phyloP scores from a whole-genome alignment of 1,139 yeast species.

The Petasospora fabianii region DNA sequence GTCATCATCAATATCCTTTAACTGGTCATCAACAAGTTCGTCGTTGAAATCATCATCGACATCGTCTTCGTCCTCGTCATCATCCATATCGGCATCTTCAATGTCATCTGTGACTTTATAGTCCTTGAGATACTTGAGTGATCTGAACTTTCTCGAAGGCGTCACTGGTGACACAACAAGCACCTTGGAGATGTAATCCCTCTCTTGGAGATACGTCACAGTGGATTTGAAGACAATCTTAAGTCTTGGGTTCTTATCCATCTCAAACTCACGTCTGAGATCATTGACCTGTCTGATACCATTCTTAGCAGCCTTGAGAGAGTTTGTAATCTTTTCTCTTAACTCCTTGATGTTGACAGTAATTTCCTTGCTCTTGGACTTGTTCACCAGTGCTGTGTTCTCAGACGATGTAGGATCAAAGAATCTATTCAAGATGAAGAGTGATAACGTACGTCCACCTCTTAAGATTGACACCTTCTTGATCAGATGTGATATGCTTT shows the following conservation, averaged over 20 bases:
- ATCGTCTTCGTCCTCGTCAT: slow-evolving; percentile 30
- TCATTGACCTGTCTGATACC: slow-evolving; percentile 65
- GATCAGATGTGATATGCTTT: slow-evolving; percentile 47
- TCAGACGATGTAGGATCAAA: slow-evolving; percentile 24
- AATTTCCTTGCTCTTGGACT: slow-evolving; percentile 17
- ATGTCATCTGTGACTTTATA: slow-evolving; percentile 27
- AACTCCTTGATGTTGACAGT: slow-evolving; percentile 38
- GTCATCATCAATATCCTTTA: slow-evolving; percentile 23
- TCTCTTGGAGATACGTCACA: slow-evolving; percentile 46
- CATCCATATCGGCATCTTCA: slow-evolving; percentile 24
- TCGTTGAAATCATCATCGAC: slow-evolving; percentile 19
- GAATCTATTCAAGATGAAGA: slow-evolving; percentile 45
- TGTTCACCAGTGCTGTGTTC: slow-evolving; percentile 1
- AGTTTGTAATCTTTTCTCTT: slow-evolving; percentile 44
- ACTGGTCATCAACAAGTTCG: slow-evolving; percentile 24
- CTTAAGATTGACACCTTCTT: slow-evolving; percentile 39
- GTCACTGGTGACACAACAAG: slow-evolving; percentile 50
- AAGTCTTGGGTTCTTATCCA: slow-evolving; percentile 42
- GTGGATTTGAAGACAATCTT: slow-evolving; percentile 51
- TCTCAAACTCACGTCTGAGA: slow-evolving; percentile 57
- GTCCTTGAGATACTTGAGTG: slow-evolving; percentile 59
- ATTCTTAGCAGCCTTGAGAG: slow-evolving; percentile 63
- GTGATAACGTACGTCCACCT: slow-evolving; percentile 47
- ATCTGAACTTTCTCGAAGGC: slow-evolving; percentile 45
- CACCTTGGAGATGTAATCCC: slow-evolving; percentile 55